Evolutionary conservation across 2,329 filamentous ascomycete genomes (phyloP), one percentile per base, ranked within the genome.

Genomic region (Epichloe sylvatica): DNA sequence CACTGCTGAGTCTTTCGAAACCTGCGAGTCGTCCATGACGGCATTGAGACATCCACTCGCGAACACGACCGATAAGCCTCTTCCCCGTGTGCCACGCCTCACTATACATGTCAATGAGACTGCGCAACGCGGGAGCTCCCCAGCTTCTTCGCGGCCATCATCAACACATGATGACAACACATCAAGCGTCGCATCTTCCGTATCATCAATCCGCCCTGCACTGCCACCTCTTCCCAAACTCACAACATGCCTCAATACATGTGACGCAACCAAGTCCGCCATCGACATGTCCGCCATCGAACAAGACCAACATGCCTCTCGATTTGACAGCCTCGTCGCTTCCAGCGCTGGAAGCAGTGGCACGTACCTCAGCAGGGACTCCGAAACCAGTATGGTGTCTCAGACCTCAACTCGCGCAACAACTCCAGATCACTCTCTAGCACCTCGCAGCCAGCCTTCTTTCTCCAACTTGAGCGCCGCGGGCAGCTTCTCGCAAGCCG

Each of bases 371-470:
- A 89, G 83, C 69, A 81, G 85, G 34, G 84, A 88, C 57, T 95
- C 89, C 0, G 86, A 90, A 60, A 78, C 79, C 45, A 94, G 87
- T 64, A 73, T 86, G 33, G 64, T 88, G 2, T 96, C 91, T 1
- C 83, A 84, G 60, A 82, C 81, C 1, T 95, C 90, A 1, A 96
- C 90, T 2, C 75, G 90, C 50, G 90, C 89, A 15, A 94, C 89
- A 1, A 95, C 89, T 0, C 89, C 89, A 1, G 89, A 95, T 56
- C 66, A 75, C 59, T 59, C 72, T 56, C 62, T 73, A 39, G 71
- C 68, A 50, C 75, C 77, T 33, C 73, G 76, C 55, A 72, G 70
- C 51, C 73, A 83, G 53, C 77, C 79, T 11, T 85, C 80, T 1
- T 67, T 83, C 38, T 81, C 78, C 33, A 86, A 86, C 55, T 71